Base-by-base conservation (phyloP, 345 rosid species). In the Lumnitzera racemosa region DNA sequence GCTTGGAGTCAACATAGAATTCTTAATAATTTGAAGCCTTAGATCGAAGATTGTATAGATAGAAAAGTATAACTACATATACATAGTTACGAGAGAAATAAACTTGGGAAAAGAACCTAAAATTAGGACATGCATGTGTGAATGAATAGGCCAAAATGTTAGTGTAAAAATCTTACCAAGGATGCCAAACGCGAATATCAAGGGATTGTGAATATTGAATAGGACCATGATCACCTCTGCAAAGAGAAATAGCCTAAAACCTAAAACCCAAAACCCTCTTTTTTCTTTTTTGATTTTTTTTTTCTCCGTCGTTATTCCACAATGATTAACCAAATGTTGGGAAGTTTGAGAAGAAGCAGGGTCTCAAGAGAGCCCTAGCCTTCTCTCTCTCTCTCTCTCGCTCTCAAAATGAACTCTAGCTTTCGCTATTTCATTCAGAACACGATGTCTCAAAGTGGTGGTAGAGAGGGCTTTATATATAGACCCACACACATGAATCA, bases 181-280 rank as follows among this genome's bases (percentile, higher is more conserved):
- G 68, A 89, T 53, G 46, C 98, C 98, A 64, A 87, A 91, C 36
- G 73, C 65, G 54, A 72, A 20, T 52, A 80, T 82, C 69, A 55
- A 49, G 2, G 63, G 64, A 53, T 68, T 85, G 59, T 77, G 80
- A 46, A 61, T 49, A 59, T 50, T 60, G 49, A 66, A 56, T 15
- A 70, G 2, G 15, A 74, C 84, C 89, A 82, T 27, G 43, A 36
- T 36, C 43, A 36, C 43, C 43, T 36, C 20, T 36, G 1, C 43
- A 36, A 36, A 36, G 11, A 36, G 11, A 6, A 36, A 36, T 9
- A 36, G 7, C 43, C 43, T 87, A 8, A 56, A 58, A 53, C 14
- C 57, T 41, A 1, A 7, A n/a, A 13, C 20, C 10, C 20, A 29
- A 25, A 54, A 47, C 53, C 2, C 15, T 24, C 23, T 41, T 53